These are phyloP conservation scores for Cadophora gregata DNA, from an alignment of 2,329 filamentous ascomycete genomes.

Conservation along the genomic window DNA sequence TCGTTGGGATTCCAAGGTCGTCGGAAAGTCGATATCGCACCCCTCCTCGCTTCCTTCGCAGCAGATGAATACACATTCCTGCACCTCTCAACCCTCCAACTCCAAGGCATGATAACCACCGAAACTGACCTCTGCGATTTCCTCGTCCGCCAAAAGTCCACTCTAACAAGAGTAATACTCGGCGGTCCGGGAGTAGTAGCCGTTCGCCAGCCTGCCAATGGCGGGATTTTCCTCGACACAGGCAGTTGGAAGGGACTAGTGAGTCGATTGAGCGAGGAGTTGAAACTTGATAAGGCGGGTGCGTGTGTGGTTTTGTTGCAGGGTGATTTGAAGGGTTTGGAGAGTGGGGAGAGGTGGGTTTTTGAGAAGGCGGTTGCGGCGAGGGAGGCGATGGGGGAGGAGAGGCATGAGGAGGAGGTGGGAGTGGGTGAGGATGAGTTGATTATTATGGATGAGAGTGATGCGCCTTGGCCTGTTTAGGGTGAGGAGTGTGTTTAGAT, in stretches of 20 bases:
- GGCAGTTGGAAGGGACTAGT: constrained; percentile 54
- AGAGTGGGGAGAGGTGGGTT: constrained; percentile 33
- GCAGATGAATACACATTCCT: constrained; percentile 43
- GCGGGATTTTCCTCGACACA: constrained; percentile 52
- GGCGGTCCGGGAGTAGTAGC: constrained; percentile 52
- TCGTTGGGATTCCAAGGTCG: constrained; percentile 31
- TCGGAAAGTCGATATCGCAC: constrained; percentile 32
- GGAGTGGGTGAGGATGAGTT: neutral
- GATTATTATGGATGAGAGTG: neutral
- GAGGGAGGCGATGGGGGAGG: neutral
- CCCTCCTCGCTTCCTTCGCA: constrained; percentile 27
- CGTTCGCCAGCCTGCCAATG: constrained; percentile 48
- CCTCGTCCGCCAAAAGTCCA: constrained; percentile 49
- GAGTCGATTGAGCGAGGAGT: constrained; percentile 47
- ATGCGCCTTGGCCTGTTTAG: neutral
- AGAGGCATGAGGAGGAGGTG: neutral
- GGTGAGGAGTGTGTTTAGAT: neutral
- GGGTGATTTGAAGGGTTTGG: constrained; percentile 45
- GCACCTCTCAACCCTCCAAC: neutral
- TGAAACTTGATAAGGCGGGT: constrained; percentile 50
- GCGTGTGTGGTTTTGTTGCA: constrained; percentile 43
- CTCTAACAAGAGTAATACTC: constrained; percentile 50
- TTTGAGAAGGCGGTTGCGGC: constrained; percentile 8
- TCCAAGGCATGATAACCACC: constrained; percentile 52
- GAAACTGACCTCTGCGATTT: constrained; percentile 53